Evolutionary conservation across 1,284 basidiomycete genomes (phyloP).

Genomic region (Cutaneotrichosporon cavernicola): DNA sequence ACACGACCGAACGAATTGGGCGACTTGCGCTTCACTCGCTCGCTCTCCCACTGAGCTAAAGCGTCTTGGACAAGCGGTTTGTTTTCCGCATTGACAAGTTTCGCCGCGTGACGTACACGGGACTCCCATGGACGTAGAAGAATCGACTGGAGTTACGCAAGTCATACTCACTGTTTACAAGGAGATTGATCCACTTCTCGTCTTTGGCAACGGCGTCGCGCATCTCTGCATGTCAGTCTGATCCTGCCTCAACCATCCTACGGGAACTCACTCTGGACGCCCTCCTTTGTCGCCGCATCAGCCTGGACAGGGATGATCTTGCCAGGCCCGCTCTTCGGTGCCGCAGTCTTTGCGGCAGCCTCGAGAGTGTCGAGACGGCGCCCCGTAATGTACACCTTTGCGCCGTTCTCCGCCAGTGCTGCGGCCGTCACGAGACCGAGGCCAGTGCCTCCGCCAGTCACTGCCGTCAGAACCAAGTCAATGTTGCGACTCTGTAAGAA

Average conservation of each 20-base stretch:
- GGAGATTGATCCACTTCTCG: conserved; percentile 19
- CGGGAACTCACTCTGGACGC: conserved; percentile 11
- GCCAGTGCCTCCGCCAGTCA: conserved; percentile 45
- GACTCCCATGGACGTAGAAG: not conserved
- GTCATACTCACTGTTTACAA: conserved; percentile 13
- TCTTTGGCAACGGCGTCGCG: conserved; percentile 12
- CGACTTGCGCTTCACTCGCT: conserved; percentile 8
- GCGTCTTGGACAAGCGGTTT: not conserved
- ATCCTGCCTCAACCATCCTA: too few species aligned
- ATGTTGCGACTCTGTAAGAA: not conserved
- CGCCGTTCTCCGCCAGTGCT: conserved; percentile 51
- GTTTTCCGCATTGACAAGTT: not conserved
- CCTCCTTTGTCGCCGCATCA: conserved; percentile 19
- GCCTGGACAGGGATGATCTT: conserved; percentile 18
- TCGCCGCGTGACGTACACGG: not conserved
- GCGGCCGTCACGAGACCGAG: conserved; percentile 41
- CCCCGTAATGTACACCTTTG: conserved; percentile 52
- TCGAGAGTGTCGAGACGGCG: conserved; percentile 45
- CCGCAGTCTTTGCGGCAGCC: conserved; percentile 32
- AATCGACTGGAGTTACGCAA: not conserved
- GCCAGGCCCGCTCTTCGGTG: conserved; percentile 18
- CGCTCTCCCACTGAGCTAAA: conserved; percentile 8
- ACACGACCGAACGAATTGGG: conserved; percentile 8
- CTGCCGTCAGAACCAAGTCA: conserved; percentile 17
- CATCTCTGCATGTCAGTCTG: conserved; percentile 11